Evolutionary conservation across 805 yeast species (phyloP).

Genomic region (Wickerhamomyces pijperi): DNA sequence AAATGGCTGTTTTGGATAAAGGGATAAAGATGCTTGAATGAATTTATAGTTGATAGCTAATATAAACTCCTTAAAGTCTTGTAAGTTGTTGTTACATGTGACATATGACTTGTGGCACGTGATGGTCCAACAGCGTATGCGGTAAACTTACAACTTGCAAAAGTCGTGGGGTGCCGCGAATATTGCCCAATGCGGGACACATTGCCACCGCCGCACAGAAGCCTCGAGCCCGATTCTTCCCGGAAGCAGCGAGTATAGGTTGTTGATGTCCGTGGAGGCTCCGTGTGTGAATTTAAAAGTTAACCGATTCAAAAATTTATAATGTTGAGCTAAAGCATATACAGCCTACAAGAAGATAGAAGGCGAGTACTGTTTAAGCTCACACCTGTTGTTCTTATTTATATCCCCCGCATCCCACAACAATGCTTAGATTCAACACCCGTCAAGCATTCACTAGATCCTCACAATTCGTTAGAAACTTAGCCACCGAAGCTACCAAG

Average conservation of each 20-base stretch:
- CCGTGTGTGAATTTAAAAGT: not conserved
- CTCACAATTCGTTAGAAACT: conserved; percentile 5
- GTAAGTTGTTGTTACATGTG: too few relatives aligned
- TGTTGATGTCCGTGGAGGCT: not conserved
- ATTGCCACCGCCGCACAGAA: not conserved
- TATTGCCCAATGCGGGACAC: not conserved
- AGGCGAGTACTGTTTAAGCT: too few relatives aligned
- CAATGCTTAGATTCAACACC: conserved; percentile 1
- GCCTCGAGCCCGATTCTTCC: not conserved
- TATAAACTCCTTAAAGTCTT: too few relatives aligned
- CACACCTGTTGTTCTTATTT: not conserved
- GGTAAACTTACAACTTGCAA: too few relatives aligned
- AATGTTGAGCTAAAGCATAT: not conserved
- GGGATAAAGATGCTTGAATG: not conserved
- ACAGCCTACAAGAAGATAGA: not conserved
- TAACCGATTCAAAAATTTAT: not conserved
- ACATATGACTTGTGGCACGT: too few relatives aligned
- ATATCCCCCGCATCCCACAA: not conserved
- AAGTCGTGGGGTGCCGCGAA: not conserved
- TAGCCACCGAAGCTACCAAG: conserved; percentile 11
- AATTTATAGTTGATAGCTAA: too few relatives aligned
- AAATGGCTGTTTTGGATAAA: not conserved
- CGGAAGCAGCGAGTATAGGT: not conserved
- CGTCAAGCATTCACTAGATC: not conserved
- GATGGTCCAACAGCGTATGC: too few relatives aligned